Evolutionary conservation across 129 eudicot genomes (phyloP), one percentile per base, ranked within the genome.

Genomic region (Heracleum sosnowskyi): DNA sequence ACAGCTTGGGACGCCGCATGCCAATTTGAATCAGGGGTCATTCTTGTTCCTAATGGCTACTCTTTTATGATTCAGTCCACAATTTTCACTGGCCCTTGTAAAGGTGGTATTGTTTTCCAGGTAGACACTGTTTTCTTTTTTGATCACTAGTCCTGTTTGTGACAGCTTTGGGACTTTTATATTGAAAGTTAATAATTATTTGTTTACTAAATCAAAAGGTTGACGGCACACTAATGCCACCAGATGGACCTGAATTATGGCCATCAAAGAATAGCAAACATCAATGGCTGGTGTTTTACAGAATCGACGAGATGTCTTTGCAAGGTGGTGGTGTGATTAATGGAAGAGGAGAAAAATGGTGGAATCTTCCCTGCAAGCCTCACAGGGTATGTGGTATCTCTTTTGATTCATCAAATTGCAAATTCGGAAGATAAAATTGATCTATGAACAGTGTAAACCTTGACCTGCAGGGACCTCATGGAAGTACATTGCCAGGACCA

Each of bases 321-420:
- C 88, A 84, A 81, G 97, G 92, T 7, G 81, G 68, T n/a, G 92
- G 97, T 22, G 72, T 82, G 9, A 82, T 89, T 42, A 90, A 91
- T 84, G 97, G 97, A 4, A 86, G 89, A 62, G 97, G 97, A 81
- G 81, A 89, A 31, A 76, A 80, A 73, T 91, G 97, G 97, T 87
- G 97, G 97, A 78, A 87, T 74, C 90, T 91, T 49, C 88, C 94
- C 44, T 91, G 97, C 81, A 86, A 91, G 76, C 97, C 97, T 80
- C 97, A 87, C 78, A 91, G 76, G 89, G 97, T 89, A 80, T 41
- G 34, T 11, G 18, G 9, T 13, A 12, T 1, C 35, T 40, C n/a
- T 74, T 34, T 36, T 36, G 1, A 36, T 69, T 18, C 44, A 66
- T 66, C 72, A 66, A 66, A 66, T 5, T 66, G 22, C 39, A 66